Base-by-base conservation (phyloP, 2,329 filamentous ascomycete species). In the Penicillium oxalicum region DNA sequence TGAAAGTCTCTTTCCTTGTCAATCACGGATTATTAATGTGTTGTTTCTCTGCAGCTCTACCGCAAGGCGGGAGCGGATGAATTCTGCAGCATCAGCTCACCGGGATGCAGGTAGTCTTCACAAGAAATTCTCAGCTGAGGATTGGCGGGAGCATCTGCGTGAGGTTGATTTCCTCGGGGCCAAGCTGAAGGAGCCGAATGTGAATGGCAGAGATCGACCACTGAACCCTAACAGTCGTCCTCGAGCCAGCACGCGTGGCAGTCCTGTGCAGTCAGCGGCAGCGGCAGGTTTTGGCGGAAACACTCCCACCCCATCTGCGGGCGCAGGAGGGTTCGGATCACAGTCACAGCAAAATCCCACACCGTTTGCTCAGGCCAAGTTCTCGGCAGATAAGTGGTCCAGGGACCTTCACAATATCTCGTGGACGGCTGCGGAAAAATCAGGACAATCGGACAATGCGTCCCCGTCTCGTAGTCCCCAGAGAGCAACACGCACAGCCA, bases 81-180 rank as follows among this genome's bases (percentile, higher is more conserved):
- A 54, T 41, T 48, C 57, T 44, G 50, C 58, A 33, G 47, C 57
- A 13, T 61, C 61, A 33, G 70, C 64, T 40, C 67, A 64, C 38
- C 67, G 58, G 36, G 68, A 62, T 46, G 60, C 70, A 45, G 64
- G 60, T 37, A 53, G 60, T 38, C 42, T 68, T 39, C 66, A 66
- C 27, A 68, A 68, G 29, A 65, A 65, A 40, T 75, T 75, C 42
- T 70, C 70, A 4, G 68, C 70, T 1, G 63, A 65, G 9, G 69
- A 70, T 18, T 74, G 70, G 70, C 61, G 66, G 41, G 63, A 63
- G 41, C 66, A 65, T 39, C 61, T 73, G n/a, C 49, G 55, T 7
- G 53, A 56, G 2, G 62, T 67, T 27, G 65, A 69, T 13, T 68
- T 70, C 47, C 68, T 74, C 35, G 61, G 60, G 4, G 63, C 68